Evolutionary conservation across 768 basidiomycete genomes (phyloP), one percentile per base, ranked within the genome.

Genomic region (Hypsizygus marmoreus): DNA sequence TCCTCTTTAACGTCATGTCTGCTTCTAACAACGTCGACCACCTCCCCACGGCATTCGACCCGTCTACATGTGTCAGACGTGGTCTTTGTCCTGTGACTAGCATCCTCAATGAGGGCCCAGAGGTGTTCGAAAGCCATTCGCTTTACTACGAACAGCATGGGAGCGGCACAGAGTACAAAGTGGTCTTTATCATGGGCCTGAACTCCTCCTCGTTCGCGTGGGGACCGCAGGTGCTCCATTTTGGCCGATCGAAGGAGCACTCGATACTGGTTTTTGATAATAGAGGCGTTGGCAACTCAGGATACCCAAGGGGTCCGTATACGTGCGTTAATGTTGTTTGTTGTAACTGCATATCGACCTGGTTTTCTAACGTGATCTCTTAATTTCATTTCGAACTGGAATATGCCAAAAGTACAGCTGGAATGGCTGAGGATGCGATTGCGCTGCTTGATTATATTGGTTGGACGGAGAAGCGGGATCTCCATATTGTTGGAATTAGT

Each of bases 61-160:
- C 81, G 1, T 45, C 62, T 0, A 90, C 87, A 3, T 82, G 83
- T 55, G 70, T 76, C 4, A 76, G 80, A 24, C 84, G 83, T 40
- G 90, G 90, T 6, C 72, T 89, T n/a, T 91, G 88, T 58, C 87
- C 86, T 2, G 82, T 90, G 12, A 81, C 81, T 2, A 57, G 70
- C 22, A 65, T 81, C 4, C 71, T 72, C 20, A 65, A 70, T 12
- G 74, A 79, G 53, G 69, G 63, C n/a, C 63, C 63, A 2, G 66
- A 73, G 40, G 63, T 74, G 0, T 49, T 82, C 2, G 79, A 86
- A 57, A 82, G 78, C 39, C 87, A 89, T 57, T 87, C 86, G 1
- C 69, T 91, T 2, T 93, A 91, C 63, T 91, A 76, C 51, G 88
- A 91, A 61, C 76, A 83, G 30, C 91, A 93, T 62, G 91, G 89